A percentile compares a stretch with the other conserved stretches of the same genome.
Evolutionary conservation across 208 protist species (phyloP).

Genomic region (Leishmania braziliensis): DNA sequence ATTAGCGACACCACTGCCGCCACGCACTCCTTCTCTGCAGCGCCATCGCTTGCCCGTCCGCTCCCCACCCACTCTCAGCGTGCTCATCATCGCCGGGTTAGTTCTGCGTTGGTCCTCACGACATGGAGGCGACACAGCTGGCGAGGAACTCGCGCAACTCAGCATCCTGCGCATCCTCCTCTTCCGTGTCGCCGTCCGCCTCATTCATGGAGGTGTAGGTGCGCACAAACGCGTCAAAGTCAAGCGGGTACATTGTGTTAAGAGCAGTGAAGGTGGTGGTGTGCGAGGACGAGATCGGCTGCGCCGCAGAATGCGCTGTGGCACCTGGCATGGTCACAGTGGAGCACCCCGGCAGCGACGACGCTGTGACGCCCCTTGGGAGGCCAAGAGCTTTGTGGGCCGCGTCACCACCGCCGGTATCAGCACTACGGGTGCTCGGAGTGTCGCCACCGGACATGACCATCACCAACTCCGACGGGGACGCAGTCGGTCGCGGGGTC

Average conservation of each 20-base stretch:
- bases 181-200: slow-evolving; percentile 29
- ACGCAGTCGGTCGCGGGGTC: slow-evolving; percentile 14
- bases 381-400: neutral
- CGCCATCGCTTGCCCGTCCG: neutral
- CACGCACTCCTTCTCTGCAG: neutral
- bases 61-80: neutral
- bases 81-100: neutral
- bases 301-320: neutral
- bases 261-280: slow-evolving; percentile 16
- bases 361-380: neutral
- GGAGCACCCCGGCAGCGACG: neutral
- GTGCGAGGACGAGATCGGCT: neutral
- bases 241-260: slow-evolving; percentile 55
- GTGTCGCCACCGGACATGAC: slow-evolving; percentile 28
- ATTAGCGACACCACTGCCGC: neutral
- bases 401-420: neutral
- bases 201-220: slow-evolving; percentile 21
- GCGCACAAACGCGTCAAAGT: slow-evolving; percentile 60
- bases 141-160: slow-evolving; percentile 68
- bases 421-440: neutral
- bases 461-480: slow-evolving; percentile 8
- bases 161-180: slow-evolving; percentile 42
- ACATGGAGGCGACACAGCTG: slow-evolving; percentile 49
- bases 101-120: slow-evolving; percentile 14
- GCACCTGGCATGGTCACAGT: neutral